Conservation (phyloP, 768 basidiomycete genomes). For the Saitozyma podzolica region DNA sequence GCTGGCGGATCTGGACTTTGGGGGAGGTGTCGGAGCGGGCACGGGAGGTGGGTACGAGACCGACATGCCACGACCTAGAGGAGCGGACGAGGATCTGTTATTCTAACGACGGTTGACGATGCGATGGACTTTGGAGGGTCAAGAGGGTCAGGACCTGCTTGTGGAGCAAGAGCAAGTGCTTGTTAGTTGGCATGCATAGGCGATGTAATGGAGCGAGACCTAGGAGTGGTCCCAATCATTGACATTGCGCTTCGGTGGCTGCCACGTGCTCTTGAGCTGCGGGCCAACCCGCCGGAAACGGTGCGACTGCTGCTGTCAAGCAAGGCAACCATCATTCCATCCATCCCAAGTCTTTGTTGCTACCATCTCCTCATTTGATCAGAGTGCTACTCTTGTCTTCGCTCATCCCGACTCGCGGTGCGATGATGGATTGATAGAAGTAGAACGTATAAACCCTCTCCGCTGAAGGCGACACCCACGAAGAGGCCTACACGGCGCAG, state of each 20-base stretch:
- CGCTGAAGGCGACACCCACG: no score
- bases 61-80: conserved; percentile 68
- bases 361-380: no score
- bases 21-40: conserved; percentile 37
- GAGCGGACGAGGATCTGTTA: conserved; percentile 69
- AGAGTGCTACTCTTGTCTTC: no score
- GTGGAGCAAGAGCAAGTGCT: background rate
- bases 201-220: no score
- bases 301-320: no score
- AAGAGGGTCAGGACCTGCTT: background rate
- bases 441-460: background rate
- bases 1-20: conserved; percentile 59
- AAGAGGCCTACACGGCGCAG: no score
- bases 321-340: no score
- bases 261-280: no score
- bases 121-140: background rate
- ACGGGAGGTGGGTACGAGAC: conserved; percentile 66
- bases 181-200: no score
- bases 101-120: conserved; percentile 50
- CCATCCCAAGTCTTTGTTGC: no score
- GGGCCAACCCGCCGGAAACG: no score
- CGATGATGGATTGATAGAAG: background rate
- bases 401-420: background rate
- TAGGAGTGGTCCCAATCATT: no score
- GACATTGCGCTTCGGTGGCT: background rate